Conservation (phyloP, 2,329 filamentous ascomycete species). For the Diplocarpon mali region DNA sequence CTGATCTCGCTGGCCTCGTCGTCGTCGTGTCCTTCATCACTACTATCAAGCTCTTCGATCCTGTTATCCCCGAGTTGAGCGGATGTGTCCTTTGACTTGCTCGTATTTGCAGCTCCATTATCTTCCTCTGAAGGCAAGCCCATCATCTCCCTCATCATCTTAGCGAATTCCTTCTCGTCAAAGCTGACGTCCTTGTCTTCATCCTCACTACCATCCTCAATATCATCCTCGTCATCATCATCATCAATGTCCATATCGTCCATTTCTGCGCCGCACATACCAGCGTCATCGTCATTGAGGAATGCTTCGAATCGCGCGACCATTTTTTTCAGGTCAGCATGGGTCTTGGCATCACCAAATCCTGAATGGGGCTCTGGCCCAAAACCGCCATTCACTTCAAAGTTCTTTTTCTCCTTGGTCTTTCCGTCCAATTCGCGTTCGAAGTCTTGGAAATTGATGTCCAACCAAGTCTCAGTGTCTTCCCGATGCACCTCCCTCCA, state of each 20-base stretch:
- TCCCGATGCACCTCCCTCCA: conserved; percentile 56
- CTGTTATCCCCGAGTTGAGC: conserved; percentile 4
- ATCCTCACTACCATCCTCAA: conserved; percentile 44
- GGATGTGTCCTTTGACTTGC: conserved; percentile 5
- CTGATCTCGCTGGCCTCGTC: conserved; percentile 51
- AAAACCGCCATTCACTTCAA: conserved; percentile 15
- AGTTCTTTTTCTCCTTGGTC: conserved; percentile 29
- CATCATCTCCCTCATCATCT: conserved; percentile 91
- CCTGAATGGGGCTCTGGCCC: conserved; percentile 28
- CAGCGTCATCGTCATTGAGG: conserved; percentile 74
- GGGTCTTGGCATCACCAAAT: conserved; percentile 55
- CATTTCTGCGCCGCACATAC: conserved; percentile 65
- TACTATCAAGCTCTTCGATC: conserved; percentile 21
- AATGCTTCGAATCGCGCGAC: conserved; percentile 91
- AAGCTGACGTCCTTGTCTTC: conserved; percentile 71
- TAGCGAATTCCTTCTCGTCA: conserved; percentile 73
- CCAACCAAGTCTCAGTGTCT: conserved; percentile 82
- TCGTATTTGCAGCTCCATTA: neutral
- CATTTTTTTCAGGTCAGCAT: conserved; percentile 77
- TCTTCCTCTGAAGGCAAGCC: conserved; percentile 39
- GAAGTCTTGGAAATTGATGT: conserved; percentile 84
- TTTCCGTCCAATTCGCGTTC: conserved; percentile 61
- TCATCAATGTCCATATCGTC: conserved; percentile 55
- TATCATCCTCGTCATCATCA: conserved; percentile 39
- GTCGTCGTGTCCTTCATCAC: conserved; percentile 28